Conservation (phyloP, 2,329 filamentous ascomycete genomes). For the Didymella sp. region DNA sequence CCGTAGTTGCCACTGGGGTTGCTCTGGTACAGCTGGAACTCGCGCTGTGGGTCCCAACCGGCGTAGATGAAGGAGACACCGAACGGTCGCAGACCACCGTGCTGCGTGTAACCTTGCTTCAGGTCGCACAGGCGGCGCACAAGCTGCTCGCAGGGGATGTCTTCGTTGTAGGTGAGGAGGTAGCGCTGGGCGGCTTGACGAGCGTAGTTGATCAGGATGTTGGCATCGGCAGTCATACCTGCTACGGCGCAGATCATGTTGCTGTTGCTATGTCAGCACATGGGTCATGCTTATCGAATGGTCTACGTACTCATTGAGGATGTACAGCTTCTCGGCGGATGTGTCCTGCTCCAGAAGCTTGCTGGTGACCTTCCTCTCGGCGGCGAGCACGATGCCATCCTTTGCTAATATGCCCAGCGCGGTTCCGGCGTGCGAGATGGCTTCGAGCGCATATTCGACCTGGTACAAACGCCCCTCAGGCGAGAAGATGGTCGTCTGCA, state of each 20-base stretch:
- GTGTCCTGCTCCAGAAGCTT: slow-evolving; percentile 99
- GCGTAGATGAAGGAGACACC: slow-evolving; percentile 99
- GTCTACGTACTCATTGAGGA: slow-evolving; percentile 85
- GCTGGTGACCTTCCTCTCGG: slow-evolving; percentile 98
- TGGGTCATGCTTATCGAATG: background rate
- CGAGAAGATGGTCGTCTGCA: slow-evolving; percentile 98
- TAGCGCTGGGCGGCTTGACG: slow-evolving; percentile 96
- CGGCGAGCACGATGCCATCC: slow-evolving; percentile 97
- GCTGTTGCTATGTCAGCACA: slow-evolving; percentile 57
- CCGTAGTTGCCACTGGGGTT: slow-evolving; percentile 99
- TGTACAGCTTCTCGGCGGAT: slow-evolving; percentile 99
- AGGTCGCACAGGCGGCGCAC: slow-evolving; percentile 95
- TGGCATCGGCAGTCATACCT: slow-evolving; percentile 98
- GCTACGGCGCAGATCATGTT: slow-evolving; percentile 99
- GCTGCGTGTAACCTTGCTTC: slow-evolving; percentile 99
- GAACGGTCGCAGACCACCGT: slow-evolving; percentile 96
- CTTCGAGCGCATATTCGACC: slow-evolving; percentile 98
- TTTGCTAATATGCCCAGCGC: slow-evolving; percentile 96
- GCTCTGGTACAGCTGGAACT: slow-evolving; percentile 99
- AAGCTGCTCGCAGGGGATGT: slow-evolving; percentile 98
- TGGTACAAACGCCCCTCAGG: slow-evolving; percentile 98
- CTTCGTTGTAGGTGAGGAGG: slow-evolving; percentile 99
- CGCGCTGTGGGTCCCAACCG: slow-evolving; percentile 91
- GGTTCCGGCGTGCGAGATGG: slow-evolving; percentile 97
- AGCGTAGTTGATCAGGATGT: slow-evolving; percentile 99